Evolutionary conservation across 106 monocot species (phyloP), one percentile per base, ranked within the genome.

Genomic region (Chionographis japonica): DNA sequence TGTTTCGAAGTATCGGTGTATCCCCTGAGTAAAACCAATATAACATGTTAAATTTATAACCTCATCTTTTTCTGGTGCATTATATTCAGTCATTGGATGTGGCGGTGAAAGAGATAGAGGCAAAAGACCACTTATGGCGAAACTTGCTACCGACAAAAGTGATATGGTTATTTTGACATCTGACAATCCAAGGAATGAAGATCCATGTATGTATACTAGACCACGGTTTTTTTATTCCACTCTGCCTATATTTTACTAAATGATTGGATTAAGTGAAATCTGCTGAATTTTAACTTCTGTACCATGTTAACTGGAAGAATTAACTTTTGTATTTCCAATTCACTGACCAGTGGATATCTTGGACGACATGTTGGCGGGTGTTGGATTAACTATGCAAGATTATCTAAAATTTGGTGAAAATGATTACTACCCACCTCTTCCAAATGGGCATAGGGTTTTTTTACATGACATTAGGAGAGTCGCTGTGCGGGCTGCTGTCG

Each of bases 381-480:
- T 97, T 75, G 95, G 95, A 68, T 92, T 79, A 89, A 89, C 80
- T 40, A 92, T 97, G 95, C 84, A 92, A 85, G 95, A 97, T 65
- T 97, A 97, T 62, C 64, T 97, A 58, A 89, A 85, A 50, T 71
- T 84, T 75, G 89, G 95, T 52, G 89, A 89, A 83, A 92, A 92
- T 76, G 89, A 89, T 75, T 89, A 92, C 69, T 97, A 97, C 62
- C 95, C 92, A 50, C 89, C 92, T 43, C 84, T 97, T 56, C 80
- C 84, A 63, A 97, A 92, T 81, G 92, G 95, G 36, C 89, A 89
- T 67, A 86, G 95, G 79, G 79, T 97, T 46, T 97, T 97, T 73
- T 67, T 97, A 69, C 95, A 97, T 78, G 95, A 97, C 67, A 89
- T 89, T 58, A 88, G 95, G 76, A 92, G 88, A 70, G 89, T 92